Base-by-base conservation (phyloP, 192 early-diverging fungal genomes). In the Haplosporangium gracile region DNA sequence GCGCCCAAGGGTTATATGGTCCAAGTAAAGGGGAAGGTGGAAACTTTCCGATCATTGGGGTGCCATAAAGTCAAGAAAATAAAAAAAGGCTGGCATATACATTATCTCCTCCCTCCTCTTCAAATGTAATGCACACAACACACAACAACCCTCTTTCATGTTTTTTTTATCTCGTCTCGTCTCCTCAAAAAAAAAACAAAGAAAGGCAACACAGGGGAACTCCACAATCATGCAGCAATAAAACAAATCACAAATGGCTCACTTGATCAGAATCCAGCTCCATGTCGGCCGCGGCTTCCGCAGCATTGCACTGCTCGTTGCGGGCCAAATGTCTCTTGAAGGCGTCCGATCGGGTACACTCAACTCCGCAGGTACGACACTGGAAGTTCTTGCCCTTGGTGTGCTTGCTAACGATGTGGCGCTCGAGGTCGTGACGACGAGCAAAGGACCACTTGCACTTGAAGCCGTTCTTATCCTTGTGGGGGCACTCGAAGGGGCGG, bases 341-440 rank as follows among this genome's bases (percentile, higher is more conserved):
- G 51, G 84, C 84, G 49, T 86, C 84, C 43, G 68, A 74, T 32
- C 84, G 70, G 32, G 75, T 71, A 40, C 75, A 80, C 36, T 73
- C 36, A 38, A 51, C 68, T 45, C 84, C 84, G 69, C 84, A 86
- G 60, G 84, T 78, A 65, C 68, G 73, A 72, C 84, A 86, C 18
- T 55, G 42, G 38, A 68, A 77, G 20, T 45, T 60, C 32, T 86
- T 81, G 29, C 10, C 10, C 22, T 65, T 18, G 15, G 32, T n/a
- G 53, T 86, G 84, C 47, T 79, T 79, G 84, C 79, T 81, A 11
- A 68, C 38, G 0, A 81, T 89, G 76, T 95, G 95, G 24, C 97
- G 93, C 86, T 96, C 97, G 36, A 96, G 91, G 80, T 98, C 97
- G 79, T 98, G 96, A 82, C 95, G 94, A 20, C 97, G 92, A 2